Conservation (phyloP, 106 monocot genomes). For the Allium sativum region DNA sequence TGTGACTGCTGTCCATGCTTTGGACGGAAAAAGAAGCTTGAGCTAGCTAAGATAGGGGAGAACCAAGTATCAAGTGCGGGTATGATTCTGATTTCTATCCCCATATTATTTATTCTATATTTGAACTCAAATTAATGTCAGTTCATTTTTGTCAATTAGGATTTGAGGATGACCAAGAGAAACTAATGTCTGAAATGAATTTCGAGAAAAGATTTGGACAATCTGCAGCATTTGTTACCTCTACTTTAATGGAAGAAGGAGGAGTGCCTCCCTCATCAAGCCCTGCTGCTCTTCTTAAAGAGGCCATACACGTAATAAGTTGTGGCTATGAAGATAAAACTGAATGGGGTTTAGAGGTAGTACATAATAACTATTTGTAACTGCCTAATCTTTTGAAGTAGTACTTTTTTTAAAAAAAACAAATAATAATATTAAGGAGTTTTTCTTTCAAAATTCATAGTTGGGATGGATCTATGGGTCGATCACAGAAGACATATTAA, state of each 20-base stretch:
- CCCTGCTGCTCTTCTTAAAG: slow-evolving; percentile 82
- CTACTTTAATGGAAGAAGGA: slow-evolving; percentile 91
- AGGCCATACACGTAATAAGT: slow-evolving; percentile 98
- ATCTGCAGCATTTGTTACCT: slow-evolving; percentile 86
- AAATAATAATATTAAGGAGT: background rate
- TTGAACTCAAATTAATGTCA: background rate
- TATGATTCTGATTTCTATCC: background rate
- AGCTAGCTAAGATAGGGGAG: slow-evolving; percentile 21
- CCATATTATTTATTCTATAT: background rate
- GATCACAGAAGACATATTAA: slow-evolving; percentile 92
- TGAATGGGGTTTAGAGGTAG: slow-evolving; percentile 92
- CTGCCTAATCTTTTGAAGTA: background rate
- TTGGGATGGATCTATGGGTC: slow-evolving; percentile 98
- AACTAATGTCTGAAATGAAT: slow-evolving; percentile 79
- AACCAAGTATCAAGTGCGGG: slow-evolving; percentile 23
- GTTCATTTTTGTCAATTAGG: slow-evolving; percentile 11
- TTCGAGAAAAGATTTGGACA: slow-evolving; percentile 93
- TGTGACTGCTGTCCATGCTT: slow-evolving; percentile 97
- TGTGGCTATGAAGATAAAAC: slow-evolving; percentile 97
- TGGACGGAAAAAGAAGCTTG: slow-evolving; percentile 62
- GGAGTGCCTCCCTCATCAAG: slow-evolving; percentile 88
- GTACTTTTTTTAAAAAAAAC: too few relatives aligned
- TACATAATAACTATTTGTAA: background rate
- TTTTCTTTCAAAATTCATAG: slow-evolving; percentile 24
- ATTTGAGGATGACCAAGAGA: slow-evolving; percentile 50